These are phyloP conservation scores for Mastigamoeba balamuthi DNA, from an alignment of 78 protist genomes.

Conservation along the genomic window DNA sequence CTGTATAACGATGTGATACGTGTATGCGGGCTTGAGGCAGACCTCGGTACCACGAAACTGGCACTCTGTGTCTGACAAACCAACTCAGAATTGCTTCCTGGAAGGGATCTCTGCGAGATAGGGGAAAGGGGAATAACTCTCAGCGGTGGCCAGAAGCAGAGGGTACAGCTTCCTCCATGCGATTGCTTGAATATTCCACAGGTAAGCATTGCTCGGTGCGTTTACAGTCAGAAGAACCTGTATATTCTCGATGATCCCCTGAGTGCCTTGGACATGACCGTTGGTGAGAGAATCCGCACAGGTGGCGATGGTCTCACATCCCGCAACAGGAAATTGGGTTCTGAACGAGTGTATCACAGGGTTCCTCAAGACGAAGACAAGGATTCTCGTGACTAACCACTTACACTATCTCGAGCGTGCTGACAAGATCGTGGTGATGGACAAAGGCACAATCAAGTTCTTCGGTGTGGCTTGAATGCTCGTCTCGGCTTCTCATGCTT, in stretches of 20 bases:
- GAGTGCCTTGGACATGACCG: slow-evolving; percentile 40
- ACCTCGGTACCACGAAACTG: too few species aligned
- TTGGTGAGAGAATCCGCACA: too few species aligned
- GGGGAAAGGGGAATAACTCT: slow-evolving; percentile 69
- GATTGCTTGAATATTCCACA: neutral
- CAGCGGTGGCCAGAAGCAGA: too few species aligned
- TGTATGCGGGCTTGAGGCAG: too few species aligned
- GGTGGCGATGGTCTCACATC: too few species aligned
- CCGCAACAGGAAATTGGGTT: slow-evolving; percentile 1
- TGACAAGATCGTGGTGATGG: slow-evolving; percentile 25
- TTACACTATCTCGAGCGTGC: slow-evolving; percentile 15
- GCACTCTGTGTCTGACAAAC: too few species aligned
- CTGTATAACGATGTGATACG: too few species aligned
- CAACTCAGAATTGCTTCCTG: neutral
- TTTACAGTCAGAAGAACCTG: slow-evolving; percentile 27
- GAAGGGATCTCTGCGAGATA: slow-evolving; percentile 61
- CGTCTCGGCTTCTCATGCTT: too few species aligned
- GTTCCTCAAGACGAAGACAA: slow-evolving; percentile 2
- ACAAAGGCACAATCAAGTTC: too few species aligned
- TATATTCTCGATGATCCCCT: slow-evolving; percentile 31
- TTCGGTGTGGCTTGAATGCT: too few species aligned
- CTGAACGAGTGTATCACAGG: slow-evolving; percentile 14
- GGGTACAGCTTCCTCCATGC: neutral
- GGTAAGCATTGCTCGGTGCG: slow-evolving; percentile 75
- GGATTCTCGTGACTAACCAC: slow-evolving; percentile 50